phyloP scores from a whole-genome alignment of 2,329 filamentous ascomycete species.

The Trichoderma oligosporum region DNA sequence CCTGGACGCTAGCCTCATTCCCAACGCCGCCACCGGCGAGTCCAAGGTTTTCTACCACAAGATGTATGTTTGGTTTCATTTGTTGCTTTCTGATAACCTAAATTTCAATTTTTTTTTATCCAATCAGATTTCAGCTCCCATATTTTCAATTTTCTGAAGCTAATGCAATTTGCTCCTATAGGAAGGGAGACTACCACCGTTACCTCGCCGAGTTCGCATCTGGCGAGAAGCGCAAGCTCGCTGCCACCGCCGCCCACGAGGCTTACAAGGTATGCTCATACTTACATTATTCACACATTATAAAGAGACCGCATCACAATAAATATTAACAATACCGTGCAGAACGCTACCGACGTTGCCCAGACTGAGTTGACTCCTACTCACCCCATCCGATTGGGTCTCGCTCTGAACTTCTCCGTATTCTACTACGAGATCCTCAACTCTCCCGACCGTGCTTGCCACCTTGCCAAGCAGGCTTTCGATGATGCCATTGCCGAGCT shows the following conservation, averaged over 20 bases:
- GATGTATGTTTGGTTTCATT: constrained; percentile 66
- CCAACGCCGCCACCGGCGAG: constrained; percentile 93
- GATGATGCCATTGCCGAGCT: constrained; percentile 98
- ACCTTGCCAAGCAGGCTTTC: constrained; percentile 98
- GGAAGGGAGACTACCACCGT: constrained; percentile 97
- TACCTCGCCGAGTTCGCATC: constrained; percentile 92
- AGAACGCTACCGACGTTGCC: constrained; percentile 97
- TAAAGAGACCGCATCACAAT: neutral
- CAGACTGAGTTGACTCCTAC: constrained; percentile 97
- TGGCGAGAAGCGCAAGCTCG: constrained; percentile 86
- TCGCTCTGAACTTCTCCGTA: constrained; percentile 98
- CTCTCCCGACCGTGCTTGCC: constrained; percentile 95
- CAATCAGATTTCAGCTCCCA: constrained; percentile 8
- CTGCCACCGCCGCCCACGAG: constrained; percentile 83
- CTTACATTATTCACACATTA: neutral
- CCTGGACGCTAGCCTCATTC: constrained; percentile 87
- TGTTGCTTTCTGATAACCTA: neutral
- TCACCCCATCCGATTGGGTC: constrained; percentile 94
- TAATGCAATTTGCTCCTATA: constrained; percentile 37
- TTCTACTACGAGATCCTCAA: constrained; percentile 99
- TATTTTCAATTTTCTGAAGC: constrained; percentile 9
- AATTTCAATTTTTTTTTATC: constrained; percentile 1
- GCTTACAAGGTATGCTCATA: constrained; percentile 79
- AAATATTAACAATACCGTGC: constrained; percentile 17
- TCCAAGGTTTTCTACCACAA: constrained; percentile 99